These are phyloP conservation scores for Leucocoprinus birnbaumii DNA, from an alignment of 768 basidiomycete genomes.

Conservation along the genomic window DNA sequence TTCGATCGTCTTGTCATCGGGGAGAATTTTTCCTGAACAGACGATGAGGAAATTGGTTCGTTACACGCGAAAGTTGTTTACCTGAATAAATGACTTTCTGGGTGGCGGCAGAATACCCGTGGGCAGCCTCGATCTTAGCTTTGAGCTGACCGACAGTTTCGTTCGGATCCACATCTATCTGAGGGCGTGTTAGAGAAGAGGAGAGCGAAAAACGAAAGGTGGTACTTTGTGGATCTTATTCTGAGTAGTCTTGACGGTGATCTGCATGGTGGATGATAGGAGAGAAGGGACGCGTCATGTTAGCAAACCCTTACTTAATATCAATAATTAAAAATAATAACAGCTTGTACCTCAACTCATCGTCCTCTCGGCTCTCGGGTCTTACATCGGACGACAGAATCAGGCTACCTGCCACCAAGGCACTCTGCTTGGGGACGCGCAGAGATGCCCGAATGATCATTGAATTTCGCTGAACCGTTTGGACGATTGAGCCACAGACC, in stretches of 20 bases:
- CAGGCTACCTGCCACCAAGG: too few relatives aligned
- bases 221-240: conserved; percentile 87
- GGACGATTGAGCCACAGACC: too few relatives aligned
- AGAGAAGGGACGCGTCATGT: conserved; percentile 15
- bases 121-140: conserved; percentile 72
- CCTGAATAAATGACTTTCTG: conserved; percentile 98
- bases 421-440: too few relatives aligned
- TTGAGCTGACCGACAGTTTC: conserved; percentile 82
- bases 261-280: conserved; percentile 64
- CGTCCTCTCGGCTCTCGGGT: too few relatives aligned
- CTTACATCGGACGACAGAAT: too few relatives aligned
- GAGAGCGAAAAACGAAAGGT: not conserved
- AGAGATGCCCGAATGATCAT: too few relatives aligned
- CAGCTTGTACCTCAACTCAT: too few relatives aligned
- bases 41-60: conserved; percentile 8
- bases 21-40: conserved; percentile 79
- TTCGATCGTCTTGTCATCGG: conserved; percentile 84
- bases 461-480: too few relatives aligned
- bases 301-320: not conserved
- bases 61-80: conserved; percentile 22
- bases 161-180: conserved; percentile 76
- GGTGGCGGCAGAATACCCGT: conserved; percentile 66
- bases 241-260: conserved; percentile 93
- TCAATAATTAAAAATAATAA: not conserved
- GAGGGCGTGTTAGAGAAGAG: conserved; percentile 2